Evolutionary conservation across 2,329 filamentous ascomycete species (phyloP).

Genomic region (Epicoccum nigrum): DNA sequence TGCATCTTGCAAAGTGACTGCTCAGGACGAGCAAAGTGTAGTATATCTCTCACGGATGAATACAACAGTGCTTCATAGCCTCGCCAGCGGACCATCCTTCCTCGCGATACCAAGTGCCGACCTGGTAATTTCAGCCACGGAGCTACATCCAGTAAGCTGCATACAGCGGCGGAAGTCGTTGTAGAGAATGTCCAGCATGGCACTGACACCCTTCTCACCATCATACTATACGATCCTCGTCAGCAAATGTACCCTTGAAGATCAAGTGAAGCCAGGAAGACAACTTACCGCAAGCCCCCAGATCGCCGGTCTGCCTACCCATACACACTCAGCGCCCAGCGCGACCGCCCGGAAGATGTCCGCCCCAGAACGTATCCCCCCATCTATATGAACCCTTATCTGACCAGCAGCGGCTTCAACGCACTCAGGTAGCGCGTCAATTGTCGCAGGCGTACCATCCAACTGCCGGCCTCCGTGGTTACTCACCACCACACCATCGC

Average conservation of each 20-base stretch:
- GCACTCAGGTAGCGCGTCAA: slow-evolving; percentile 5
- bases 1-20: too few species aligned
- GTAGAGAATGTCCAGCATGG: slow-evolving; percentile 17
- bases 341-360: slow-evolving; percentile 8
- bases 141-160: slow-evolving; percentile 48
- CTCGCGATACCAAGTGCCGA: slow-evolving; percentile 38
- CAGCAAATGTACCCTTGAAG: not conserved
- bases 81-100: slow-evolving; percentile 42
- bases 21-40: too few species aligned
- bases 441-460: slow-evolving; percentile 7
- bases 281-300: slow-evolving; percentile 5
- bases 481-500: slow-evolving; percentile 6
- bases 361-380: not conserved
- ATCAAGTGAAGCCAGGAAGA: not conserved
- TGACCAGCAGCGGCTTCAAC: slow-evolving; percentile 2
- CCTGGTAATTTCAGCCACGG: slow-evolving; percentile 46
- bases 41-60: too few species aligned
- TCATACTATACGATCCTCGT: not conserved
- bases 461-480: slow-evolving; percentile 4
- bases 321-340: slow-evolving; percentile 6
- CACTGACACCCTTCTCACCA: not conserved
- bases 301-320: not conserved
- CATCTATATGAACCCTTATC: slow-evolving; percentile 3
- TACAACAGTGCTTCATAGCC: too few species aligned
- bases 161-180: slow-evolving; percentile 50